These are phyloP conservation scores for Leucocoprinus sp. DNA, from an alignment of 768 basidiomycete species.

Conservation along the genomic window DNA sequence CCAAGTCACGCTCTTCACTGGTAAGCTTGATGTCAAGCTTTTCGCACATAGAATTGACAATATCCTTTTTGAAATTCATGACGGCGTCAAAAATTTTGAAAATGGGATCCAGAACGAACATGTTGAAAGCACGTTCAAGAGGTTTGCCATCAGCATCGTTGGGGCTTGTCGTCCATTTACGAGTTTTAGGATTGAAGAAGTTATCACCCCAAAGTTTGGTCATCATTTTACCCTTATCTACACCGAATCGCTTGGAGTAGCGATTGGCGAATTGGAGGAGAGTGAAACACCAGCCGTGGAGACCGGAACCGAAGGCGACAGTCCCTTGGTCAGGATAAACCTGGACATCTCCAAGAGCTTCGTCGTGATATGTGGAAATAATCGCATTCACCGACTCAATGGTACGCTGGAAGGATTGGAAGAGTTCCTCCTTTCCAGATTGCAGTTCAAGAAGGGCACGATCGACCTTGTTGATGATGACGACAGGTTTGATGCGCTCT, in stretches of 20 bases:
- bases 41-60: constrained; percentile 74
- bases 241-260: constrained; percentile 98
- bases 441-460: constrained; percentile 98
- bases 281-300: constrained; percentile 99
- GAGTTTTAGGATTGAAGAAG: constrained; percentile 95
- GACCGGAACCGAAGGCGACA: constrained; percentile 97
- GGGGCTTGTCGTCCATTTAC: constrained; percentile 87
- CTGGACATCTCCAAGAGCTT: constrained; percentile 92
- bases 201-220: constrained; percentile 97
- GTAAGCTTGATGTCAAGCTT: constrained; percentile 93
- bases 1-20: constrained; percentile 83
- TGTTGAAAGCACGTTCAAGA: constrained; percentile 98
- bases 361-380: constrained; percentile 94
- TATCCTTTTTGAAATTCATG: constrained; percentile 99
- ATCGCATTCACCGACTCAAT: constrained; percentile 98
- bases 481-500: constrained; percentile 99
- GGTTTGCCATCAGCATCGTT: constrained; percentile 73
- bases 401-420: constrained; percentile 96
- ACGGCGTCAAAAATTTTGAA: constrained; percentile 97
- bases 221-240: constrained; percentile 99
- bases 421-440: constrained; percentile 93
- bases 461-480: constrained; percentile 99
- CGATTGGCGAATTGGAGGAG: constrained; percentile 93
- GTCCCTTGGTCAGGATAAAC: constrained; percentile 98
- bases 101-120: constrained; percentile 98